A percentile compares a stretch with the other conserved stretches of the same genome.
Conservation (phyloP, 1,139 yeast species). For the Debaryomyces sp. region DNA sequence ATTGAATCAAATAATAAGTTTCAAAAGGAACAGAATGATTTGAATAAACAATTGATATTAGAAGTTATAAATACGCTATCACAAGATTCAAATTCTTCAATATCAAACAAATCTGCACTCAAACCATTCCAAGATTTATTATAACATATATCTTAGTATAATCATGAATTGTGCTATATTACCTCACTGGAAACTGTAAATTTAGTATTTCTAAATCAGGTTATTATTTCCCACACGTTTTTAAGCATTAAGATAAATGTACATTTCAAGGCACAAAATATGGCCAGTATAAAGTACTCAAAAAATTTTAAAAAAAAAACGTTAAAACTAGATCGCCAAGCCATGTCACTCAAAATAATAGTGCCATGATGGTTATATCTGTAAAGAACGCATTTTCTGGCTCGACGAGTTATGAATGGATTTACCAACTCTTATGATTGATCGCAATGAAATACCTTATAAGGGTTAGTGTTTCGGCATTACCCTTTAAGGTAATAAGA, state of each 20-base stretch:
- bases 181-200: too few species aligned
- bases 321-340: too few species aligned
- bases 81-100: conserved; percentile 4
- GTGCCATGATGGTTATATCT: too few species aligned
- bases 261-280: too few species aligned
- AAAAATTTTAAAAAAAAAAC: too few species aligned
- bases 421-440: too few species aligned
- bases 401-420: too few species aligned
- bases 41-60: conserved; percentile 17
- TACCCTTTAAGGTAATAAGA: neutral
- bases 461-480: neutral
- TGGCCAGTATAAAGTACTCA: too few species aligned
- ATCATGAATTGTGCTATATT: neutral
- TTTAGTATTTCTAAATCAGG: neutral
- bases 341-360: too few species aligned
- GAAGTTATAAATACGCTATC: conserved; percentile 11
- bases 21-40: conserved; percentile 18
- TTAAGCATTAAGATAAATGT: neutral
- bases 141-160: neutral
- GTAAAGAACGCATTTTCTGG: too few species aligned
- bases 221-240: neutral
- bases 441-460: too few species aligned
- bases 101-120: conserved; percentile 7
- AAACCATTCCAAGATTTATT: conserved; percentile 10
- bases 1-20: conserved; percentile 17